These are phyloP conservation scores for Tetrastigma voinierianum DNA, from an alignment of 164 flowering plant genomes.

Conservation along the genomic window DNA sequence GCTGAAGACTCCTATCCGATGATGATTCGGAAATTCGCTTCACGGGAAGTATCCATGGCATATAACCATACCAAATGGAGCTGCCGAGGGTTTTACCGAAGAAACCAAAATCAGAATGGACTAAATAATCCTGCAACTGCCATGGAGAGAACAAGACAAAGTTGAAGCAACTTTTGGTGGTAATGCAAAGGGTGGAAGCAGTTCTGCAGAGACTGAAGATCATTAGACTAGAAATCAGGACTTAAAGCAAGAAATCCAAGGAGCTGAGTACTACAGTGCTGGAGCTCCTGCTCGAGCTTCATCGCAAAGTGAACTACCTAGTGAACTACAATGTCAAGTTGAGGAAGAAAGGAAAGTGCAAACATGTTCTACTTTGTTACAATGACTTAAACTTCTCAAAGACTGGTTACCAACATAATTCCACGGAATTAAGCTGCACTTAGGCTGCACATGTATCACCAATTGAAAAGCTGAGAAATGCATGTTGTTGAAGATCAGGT, in stretches of 20 bases:
- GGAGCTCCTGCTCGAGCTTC: conserved; percentile 70
- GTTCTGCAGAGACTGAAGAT: conserved; percentile 81
- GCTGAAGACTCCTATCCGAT: conserved; percentile 83
- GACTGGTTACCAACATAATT: conserved; percentile 64
- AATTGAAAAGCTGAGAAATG: conserved; percentile 76
- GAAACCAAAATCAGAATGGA: conserved; percentile 45
- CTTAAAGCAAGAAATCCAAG: conserved; percentile 92
- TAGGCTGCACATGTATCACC: conserved; percentile 84
- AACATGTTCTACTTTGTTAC: conserved; percentile 85
- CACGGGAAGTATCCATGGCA: conserved; percentile 72
- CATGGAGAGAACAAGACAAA: conserved; percentile 30
- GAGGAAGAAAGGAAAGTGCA: conserved; percentile 92
- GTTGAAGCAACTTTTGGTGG: conserved; percentile 77
- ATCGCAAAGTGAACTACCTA: conserved; percentile 69
- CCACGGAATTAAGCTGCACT: conserved; percentile 88
- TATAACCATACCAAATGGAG: conserved; percentile 75
- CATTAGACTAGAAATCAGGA: conserved; percentile 87
- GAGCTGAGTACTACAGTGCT: conserved; percentile 81
- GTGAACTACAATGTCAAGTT: conserved; percentile 65
- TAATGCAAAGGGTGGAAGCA: conserved; percentile 80
- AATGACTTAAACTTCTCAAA: conserved; percentile 80
- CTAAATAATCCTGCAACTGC: conserved; percentile 15
- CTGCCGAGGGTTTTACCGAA: conserved; percentile 65
- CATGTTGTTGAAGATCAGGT: conserved; percentile 89
- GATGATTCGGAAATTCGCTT: conserved; percentile 84